phyloP scores from a whole-genome alignment of 2,329 filamentous ascomycete genomes.

The Thelonectria olida region DNA sequence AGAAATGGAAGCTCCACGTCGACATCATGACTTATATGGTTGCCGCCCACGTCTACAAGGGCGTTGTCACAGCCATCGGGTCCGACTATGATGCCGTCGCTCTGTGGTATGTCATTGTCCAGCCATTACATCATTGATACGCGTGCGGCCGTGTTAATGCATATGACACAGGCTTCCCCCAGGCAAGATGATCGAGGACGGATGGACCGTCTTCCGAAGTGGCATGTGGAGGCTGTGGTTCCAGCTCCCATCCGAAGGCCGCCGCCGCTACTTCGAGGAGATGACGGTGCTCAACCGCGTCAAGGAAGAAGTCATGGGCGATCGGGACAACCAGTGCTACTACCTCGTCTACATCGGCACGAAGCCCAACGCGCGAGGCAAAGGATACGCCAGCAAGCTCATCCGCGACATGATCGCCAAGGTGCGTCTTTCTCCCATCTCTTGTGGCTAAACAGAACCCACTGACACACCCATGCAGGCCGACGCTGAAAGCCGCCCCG shows the following conservation, averaged over 20 bases:
- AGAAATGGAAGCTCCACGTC: conserved; percentile 80
- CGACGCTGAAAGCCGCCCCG: conserved; percentile 71
- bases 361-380: conserved; percentile 73
- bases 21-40: conserved; percentile 81
- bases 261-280: conserved; percentile 78
- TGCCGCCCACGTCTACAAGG: conserved; percentile 78
- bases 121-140: not conserved
- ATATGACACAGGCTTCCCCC: conserved; percentile 72
- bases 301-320: conserved; percentile 74
- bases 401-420: conserved; percentile 74
- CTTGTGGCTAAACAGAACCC: no score
- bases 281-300: conserved; percentile 77
- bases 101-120: conserved; percentile 69
- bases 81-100: conserved; percentile 81
- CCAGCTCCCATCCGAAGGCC: conserved; percentile 77
- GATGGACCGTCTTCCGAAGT: conserved; percentile 75
- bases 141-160: not conserved
- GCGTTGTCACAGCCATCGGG: conserved; percentile 78
- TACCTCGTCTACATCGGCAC: conserved; percentile 88
- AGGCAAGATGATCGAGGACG: conserved; percentile 76
- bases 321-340: conserved; percentile 74
- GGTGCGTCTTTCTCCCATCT: conserved; percentile 55
- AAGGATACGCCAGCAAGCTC: conserved; percentile 77
- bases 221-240: conserved; percentile 83
- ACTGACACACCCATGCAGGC: conserved; percentile 55